Base-by-base conservation (phyloP, 177 flowering plant genomes). In the Vitis hybrid region DNA sequence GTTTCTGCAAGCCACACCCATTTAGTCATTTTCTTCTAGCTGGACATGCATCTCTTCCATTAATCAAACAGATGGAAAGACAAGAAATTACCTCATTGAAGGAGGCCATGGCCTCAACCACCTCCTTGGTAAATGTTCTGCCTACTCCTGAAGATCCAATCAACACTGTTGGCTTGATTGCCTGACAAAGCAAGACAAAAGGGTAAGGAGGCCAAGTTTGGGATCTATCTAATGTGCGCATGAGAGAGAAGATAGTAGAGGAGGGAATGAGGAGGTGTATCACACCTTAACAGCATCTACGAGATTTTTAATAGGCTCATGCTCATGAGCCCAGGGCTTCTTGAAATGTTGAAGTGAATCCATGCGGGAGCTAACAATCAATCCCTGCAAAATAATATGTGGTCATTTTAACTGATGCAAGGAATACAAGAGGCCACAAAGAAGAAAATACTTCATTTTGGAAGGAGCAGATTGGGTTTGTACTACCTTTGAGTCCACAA, bases 261-360 rank as follows among this genome's bases (percentile, higher is more conserved):
- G 64, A 59, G 49, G 63, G n/a, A 24, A 28, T 28, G 31, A 28
- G 31, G 31, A 38, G 38, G 22, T 58, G n/a, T 17, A 57, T 59
- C 54, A n/a, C 66, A 79, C 86, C 77, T 85, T 77, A 31, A 85
- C 77, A 69, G 87, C 87, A 67, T 82, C 78, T 58, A 77, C 49
- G 11, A 85, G 73, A 15, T 75, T 71, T 8, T 59, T 75, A 12
- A 85, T 72, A 63, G 89, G 89, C 60, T 83, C 79, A 57, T 82
- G 87, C 53, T 85, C 89, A 74, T 85, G 89, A 69, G 89, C 89
- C 89, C 87, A 85, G 7, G 89, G 87, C 71, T 75, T 78, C 82
- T 85, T 85, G 68, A 83, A 83, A 68, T 80, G 84, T 70, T 85
- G 89, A 70, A 85, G 89, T 19, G 85, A 78, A 11, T 83, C 85